Evolutionary conservation across 2,329 filamentous ascomycete genomes (phyloP), one percentile per base, ranked within the genome.

Genomic region (Arthrobotrys iridis): DNA sequence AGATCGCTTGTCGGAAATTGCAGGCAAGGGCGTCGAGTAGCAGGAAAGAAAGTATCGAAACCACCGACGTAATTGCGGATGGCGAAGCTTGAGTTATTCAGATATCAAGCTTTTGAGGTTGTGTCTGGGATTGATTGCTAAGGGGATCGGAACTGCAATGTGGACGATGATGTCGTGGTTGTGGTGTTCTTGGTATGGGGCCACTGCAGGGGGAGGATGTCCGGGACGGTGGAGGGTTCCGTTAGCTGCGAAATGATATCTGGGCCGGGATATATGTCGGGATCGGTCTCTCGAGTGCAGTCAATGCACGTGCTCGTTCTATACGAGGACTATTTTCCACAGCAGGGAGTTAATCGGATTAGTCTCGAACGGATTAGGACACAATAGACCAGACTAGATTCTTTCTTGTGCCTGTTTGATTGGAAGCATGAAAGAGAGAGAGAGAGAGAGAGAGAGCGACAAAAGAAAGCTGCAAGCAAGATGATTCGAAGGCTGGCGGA

Each of bases 1-100:
- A 22, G 62, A 74, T 74, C 70, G 70, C 70, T 74, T 33, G 70
- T 74, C 70, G 70, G 70, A 74, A 74, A 74, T 74, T 66, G 45
- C 33, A 55, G 66, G 28, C 15, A 30, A 43, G 26, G 43, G 59
- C n/a, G n/a, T n/a, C n/a, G n/a, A n/a, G n/a, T n/a, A n/a, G n/a
- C n/a, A n/a, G n/a, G n/a, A n/a, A 55, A 37, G 15, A n/a, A 35
- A 55, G 3, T 13, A n/a, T 13, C 7, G 26, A 55, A n/a, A 37
- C 18, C 1, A 33, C 22, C 48, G 52, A 64, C 59, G 59, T 58
- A 63, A 52, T 48, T 58, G 67, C 59, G 43, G 58, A 15, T 33
- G 60, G 50, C 33, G 41, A 60, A 58, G 68, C 41, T 46, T 5
- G 35, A 37, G n/a, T n/a, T n/a, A 41, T 15, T n/a, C 35, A 43